Conservation (phyloP, 1,284 basidiomycete species). For the Trametes polyzona region DNA sequence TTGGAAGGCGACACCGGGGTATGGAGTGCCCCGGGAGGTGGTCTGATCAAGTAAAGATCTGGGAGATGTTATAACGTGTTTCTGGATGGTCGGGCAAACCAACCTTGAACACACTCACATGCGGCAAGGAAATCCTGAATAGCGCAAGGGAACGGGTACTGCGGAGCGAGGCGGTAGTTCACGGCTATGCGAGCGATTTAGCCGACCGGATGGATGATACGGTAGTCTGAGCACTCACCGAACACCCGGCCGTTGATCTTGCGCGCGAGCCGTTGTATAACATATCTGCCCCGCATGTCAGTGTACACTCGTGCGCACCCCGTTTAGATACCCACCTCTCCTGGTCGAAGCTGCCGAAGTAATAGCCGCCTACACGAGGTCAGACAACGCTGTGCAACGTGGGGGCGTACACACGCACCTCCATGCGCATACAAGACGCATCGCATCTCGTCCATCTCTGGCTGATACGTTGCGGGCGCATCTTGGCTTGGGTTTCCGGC, state of each 20-base stretch:
- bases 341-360: conserved; percentile 81
- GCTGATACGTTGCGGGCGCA: conserved; percentile 47
- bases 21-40: conserved; percentile 71
- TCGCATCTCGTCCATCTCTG: conserved; percentile 84
- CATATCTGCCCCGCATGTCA: conserved; percentile 54
- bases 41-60: conserved; percentile 72
- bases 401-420: conserved; percentile 46
- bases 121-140: conserved; percentile 88
- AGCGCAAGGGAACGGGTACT: conserved; percentile 96
- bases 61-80: conserved; percentile 32
- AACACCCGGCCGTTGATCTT: conserved; percentile 91
- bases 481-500: conserved; percentile 25
- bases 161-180: conserved; percentile 90
- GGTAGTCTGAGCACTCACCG: conserved; percentile 45
- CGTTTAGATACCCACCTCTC: conserved; percentile 52
- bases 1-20: conserved; percentile 80
- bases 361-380: conserved; percentile 67
- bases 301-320: conserved; percentile 23
- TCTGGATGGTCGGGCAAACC: too few species aligned
- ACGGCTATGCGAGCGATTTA: conserved; percentile 56
- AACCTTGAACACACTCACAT: conserved; percentile 53
- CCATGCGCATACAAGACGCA: conserved; percentile 90
- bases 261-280: conserved; percentile 84
- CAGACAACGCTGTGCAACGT: not conserved
- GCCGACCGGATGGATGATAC: not conserved